A percentile compares a stretch with the other conserved stretches of the same genome.
These are phyloP conservation scores for Ustilago esculenta DNA, from an alignment of 1,284 basidiomycete species.

Conservation along the genomic window DNA sequence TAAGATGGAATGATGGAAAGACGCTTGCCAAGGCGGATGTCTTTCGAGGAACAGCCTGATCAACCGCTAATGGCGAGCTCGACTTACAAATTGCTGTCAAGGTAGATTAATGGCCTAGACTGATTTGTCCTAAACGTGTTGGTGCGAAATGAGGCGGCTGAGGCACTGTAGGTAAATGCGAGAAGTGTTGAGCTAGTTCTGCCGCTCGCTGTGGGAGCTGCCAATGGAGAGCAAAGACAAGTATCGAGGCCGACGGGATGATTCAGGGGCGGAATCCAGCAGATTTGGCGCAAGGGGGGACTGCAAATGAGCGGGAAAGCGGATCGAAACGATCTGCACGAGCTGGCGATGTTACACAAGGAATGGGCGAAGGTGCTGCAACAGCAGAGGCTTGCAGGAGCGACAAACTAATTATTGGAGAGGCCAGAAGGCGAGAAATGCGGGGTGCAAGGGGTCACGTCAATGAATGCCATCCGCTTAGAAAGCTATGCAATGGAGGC, in stretches of 20 bases:
- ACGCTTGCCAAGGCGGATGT: constrained; percentile 12
- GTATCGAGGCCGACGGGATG: neutral
- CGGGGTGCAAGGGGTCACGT: constrained; percentile 47
- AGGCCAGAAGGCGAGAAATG: constrained; percentile 28
- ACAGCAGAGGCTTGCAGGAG: constrained; percentile 30
- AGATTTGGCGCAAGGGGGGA: constrained; percentile 17
- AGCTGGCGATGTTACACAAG: constrained; percentile 1
- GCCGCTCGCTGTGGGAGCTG: too few relatives aligned
- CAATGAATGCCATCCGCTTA: constrained; percentile 35
- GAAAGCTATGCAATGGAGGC: constrained; percentile 9
- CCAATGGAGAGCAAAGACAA: too few relatives aligned
- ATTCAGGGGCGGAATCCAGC: constrained; percentile 19
- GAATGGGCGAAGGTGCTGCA: constrained; percentile 16
- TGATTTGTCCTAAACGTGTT: too few relatives aligned
- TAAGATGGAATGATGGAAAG: constrained; percentile 45
- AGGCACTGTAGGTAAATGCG: too few relatives aligned
- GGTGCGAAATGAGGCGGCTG: too few relatives aligned
- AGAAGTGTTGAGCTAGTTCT: too few relatives aligned
- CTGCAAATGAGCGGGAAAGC: constrained; percentile 8
- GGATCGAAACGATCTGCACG: constrained; percentile 6
- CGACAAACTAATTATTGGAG: constrained; percentile 7
- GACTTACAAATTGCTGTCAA: too few relatives aligned
- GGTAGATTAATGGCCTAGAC: too few relatives aligned
- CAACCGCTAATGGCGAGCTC: constrained; percentile 6
- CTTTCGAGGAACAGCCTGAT: constrained; percentile 12